Evolutionary conservation across 257 asterid genomes (phyloP), one percentile per base, ranked within the genome.

Genomic region (Solanum virginianum): DNA sequence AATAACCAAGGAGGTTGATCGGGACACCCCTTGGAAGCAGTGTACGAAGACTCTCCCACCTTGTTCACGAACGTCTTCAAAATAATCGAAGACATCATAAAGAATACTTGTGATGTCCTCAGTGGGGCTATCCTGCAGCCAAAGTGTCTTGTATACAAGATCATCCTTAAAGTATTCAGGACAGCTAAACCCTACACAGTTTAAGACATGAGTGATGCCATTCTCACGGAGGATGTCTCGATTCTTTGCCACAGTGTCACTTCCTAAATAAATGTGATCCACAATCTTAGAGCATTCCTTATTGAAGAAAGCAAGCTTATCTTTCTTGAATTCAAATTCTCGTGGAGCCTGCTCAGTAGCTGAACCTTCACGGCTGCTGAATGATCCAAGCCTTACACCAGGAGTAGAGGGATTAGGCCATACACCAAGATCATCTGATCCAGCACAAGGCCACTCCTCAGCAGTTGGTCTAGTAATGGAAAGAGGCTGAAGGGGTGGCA

Each of bases 401-500:
- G 99, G 99, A 85, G 97, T 94, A 5, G 95, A 90, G 45, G 97
- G 97, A 84, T 86, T 87, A 0, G 90, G 91, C 99, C 98, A 96
- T 87, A 92, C 32, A 60, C 99, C 99, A 86, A 95, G 93, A 90
- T 96, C 99, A 80, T 96, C 99, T 0, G 97, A 93, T 6, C 97
- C 98, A 77, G 97, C 95, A 84, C 86, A 91, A 2, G 99, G 99
- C 99, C 99, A 96, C 60, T 94, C 97, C 68, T 96, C 97, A 20
- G 89, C 77, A 70, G 63, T 90, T 6, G 97, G 95, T 22, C 95
- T 92, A 51, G 75, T 75, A 15, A 95, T 91, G 14, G 97, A 93
- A 60, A 96, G 97, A 32, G 98, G 99, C 89, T 94, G 99, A 84
- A 96, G 98, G 8, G 99, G 98, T 0, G 98, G 98, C 91, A 96